phyloP scores from a whole-genome alignment of 129 eudicot species.

The Kitagawia praeruptora region DNA sequence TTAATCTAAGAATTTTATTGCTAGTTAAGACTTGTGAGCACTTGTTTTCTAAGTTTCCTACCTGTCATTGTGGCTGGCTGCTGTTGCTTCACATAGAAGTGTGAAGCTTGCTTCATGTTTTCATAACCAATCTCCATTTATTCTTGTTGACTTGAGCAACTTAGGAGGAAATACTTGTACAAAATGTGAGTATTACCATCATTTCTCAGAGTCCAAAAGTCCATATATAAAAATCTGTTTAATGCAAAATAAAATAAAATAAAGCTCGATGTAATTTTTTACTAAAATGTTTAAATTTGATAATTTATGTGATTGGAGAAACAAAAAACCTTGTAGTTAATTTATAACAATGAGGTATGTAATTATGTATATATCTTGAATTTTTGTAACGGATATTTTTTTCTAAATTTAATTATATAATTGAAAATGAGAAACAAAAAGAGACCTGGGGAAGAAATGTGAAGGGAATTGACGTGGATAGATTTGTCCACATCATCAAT shows the following conservation, averaged over 20 bases:
- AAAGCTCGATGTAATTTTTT: no score
- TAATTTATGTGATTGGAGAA: no score
- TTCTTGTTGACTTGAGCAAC: constrained; percentile 1
- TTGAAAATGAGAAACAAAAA: no score
- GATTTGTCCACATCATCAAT: not conserved
- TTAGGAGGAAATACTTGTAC: not conserved
- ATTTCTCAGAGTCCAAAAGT: no score
- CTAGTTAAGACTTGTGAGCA: not conserved
- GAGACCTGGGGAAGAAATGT: not conserved
- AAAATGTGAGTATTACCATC: not conserved
- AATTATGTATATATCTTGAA: no score
- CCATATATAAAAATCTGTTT: no score
- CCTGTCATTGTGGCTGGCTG: not conserved
- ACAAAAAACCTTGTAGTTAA: no score
- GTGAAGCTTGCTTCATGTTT: not conserved
- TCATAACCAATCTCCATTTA: constrained; percentile 1
- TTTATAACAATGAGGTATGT: no score
- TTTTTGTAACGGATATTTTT: no score
- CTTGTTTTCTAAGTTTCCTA: not conserved
- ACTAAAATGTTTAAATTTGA: no score
- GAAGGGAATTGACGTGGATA: not conserved
- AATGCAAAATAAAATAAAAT: no score
- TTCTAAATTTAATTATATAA: no score
- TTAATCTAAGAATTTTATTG: not conserved
- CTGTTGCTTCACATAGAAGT: not conserved